Conservation (phyloP, 169 alveolate species). For the Eimeria falciformis region DNA sequence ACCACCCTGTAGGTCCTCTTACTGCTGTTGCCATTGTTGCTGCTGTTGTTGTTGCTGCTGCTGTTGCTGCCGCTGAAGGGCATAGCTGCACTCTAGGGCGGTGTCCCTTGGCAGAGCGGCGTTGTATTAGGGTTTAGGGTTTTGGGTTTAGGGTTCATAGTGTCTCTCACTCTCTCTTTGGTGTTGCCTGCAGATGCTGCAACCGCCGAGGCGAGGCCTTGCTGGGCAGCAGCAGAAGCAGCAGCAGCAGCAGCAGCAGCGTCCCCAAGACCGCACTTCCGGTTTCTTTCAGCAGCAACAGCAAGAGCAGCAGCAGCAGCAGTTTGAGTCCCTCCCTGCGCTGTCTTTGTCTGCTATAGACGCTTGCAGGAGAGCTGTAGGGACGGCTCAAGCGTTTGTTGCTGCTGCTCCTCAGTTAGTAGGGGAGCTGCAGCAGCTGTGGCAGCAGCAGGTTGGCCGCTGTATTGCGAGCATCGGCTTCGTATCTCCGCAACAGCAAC, state of each 20-base stretch:
- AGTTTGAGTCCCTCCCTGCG: constrained; percentile 12
- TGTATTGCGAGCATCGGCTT: neutral
- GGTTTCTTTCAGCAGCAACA: neutral
- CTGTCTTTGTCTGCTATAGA: neutral
- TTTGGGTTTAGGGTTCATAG: neutral
- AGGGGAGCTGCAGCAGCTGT: constrained; percentile 46
- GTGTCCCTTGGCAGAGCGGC: neutral
- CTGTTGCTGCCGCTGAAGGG: neutral
- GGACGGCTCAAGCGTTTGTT: constrained; percentile 18
- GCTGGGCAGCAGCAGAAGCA: neutral
- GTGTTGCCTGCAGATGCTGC: constrained; percentile 10
- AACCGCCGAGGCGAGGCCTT: neutral
- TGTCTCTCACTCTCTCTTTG: neutral
- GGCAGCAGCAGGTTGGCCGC: constrained; percentile 38
- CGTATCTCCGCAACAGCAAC: constrained; percentile 16
- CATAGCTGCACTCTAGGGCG: neutral
- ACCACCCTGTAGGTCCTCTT: neutral
- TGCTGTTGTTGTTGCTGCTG: constrained; percentile 6
- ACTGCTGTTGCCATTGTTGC: neutral
- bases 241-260: constrained; percentile 58
- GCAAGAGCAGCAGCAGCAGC: constrained; percentile 38
- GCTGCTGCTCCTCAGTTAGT: constrained; percentile 36
- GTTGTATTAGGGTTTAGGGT: neutral
- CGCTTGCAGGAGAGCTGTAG: constrained; percentile 22
- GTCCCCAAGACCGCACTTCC: neutral